These are phyloP conservation scores for Orbilia brochopaga DNA, from an alignment of 2,329 filamentous ascomycete species.

Conservation along the genomic window DNA sequence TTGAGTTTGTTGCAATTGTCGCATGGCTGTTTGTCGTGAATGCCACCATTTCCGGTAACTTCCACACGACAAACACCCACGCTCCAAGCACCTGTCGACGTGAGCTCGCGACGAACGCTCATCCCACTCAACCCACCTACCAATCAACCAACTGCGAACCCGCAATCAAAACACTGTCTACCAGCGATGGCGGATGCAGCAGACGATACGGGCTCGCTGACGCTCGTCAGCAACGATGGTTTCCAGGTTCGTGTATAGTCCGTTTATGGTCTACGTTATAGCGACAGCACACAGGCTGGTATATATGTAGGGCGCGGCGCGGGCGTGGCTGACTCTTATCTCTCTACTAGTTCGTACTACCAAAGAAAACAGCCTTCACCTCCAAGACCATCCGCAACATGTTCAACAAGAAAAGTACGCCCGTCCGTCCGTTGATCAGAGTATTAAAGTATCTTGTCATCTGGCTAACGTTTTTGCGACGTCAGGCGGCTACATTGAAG, in stretches of 20 bases:
- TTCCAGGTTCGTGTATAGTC: slow-evolving; percentile 59
- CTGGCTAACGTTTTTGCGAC: neutral
- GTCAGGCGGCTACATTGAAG: slow-evolving; percentile 60
- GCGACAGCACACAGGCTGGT: neutral
- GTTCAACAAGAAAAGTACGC: slow-evolving; percentile 68
- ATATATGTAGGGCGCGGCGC: too few species aligned
- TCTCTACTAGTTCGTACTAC: slow-evolving; percentile 64
- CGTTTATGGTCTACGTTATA: neutral
- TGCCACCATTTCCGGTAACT: slow-evolving; percentile 12
- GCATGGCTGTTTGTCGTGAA: slow-evolving; percentile 23
- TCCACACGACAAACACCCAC: slow-evolving; percentile 22
- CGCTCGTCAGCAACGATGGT: slow-evolving; percentile 68
- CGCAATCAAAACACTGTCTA: neutral
- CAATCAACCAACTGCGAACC: too few species aligned
- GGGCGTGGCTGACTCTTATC: neutral
- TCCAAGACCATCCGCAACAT: slow-evolving; percentile 69
- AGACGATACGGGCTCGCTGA: slow-evolving; percentile 64
- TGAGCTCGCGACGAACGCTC: neutral
- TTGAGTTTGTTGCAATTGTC: slow-evolving; percentile 36
- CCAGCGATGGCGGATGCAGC: slow-evolving; percentile 26
- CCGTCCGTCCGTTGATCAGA: neutral
- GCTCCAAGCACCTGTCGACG: neutral
- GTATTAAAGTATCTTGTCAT: neutral
- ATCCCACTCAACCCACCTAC: neutral
- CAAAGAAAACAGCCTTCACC: slow-evolving; percentile 67